A percentile compares a stretch with the other conserved stretches of the same genome.
Conservation (phyloP, 2,329 filamentous ascomycete species). For the Beauveria medogensis region DNA sequence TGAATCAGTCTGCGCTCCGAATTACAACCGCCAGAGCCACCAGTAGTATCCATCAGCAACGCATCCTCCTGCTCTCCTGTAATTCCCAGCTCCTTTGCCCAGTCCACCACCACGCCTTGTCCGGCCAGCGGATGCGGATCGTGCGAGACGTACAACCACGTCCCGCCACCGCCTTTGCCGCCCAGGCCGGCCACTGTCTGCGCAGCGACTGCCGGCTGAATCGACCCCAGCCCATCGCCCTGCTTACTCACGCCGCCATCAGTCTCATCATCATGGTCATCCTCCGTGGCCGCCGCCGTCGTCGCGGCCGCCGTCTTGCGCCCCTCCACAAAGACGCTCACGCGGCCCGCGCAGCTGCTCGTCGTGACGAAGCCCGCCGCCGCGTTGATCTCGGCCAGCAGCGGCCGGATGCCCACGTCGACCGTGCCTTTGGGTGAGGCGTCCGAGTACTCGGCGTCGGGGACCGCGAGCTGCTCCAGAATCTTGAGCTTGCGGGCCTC, state of each 20-base stretch:
- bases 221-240: not conserved
- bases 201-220: not conserved
- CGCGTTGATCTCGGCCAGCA: constrained; percentile 73
- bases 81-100: constrained; percentile 23
- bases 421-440: constrained; percentile 83
- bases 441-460: constrained; percentile 67
- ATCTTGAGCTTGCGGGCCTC: constrained; percentile 62
- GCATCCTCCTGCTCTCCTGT: constrained; percentile 2
- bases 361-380: constrained; percentile 76
- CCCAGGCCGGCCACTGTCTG: constrained; percentile 53
- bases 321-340: constrained; percentile 85
- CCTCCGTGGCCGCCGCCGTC: not conserved
- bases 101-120: constrained; percentile 20
- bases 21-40: constrained; percentile 15
- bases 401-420: constrained; percentile 65
- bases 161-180: constrained; percentile 76
- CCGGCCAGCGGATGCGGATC: constrained; percentile 46
- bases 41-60: constrained; percentile 15
- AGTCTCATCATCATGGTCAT: not conserved
- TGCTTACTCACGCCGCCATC: constrained; percentile 11
- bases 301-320: constrained; percentile 30
- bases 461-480: constrained; percentile 58
- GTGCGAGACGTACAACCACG: constrained; percentile 86
- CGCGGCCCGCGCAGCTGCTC: constrained; percentile 82
- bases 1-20: constrained; percentile 52